Evolutionary conservation across 2,329 filamentous ascomycete genomes (phyloP).

Genomic region (Pyricularia grisea): DNA sequence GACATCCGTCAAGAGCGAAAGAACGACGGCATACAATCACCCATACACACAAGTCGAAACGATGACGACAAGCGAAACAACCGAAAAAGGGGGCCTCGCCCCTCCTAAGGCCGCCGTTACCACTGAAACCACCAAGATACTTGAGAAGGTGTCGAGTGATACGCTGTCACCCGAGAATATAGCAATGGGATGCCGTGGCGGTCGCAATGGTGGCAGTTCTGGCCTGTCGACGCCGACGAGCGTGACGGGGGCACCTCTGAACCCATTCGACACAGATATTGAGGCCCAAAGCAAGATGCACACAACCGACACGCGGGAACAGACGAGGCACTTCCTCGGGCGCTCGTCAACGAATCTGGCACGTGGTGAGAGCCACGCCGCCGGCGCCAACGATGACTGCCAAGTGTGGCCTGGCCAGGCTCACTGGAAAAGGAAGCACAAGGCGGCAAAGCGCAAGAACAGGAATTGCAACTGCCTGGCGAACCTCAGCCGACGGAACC

Average conservation of each 20-base stretch:
- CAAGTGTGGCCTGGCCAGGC: constrained; percentile 51
- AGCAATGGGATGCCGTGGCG: neutral
- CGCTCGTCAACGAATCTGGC: constrained; percentile 25
- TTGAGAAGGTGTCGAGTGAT: constrained; percentile 15
- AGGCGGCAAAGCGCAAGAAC: constrained; percentile 41
- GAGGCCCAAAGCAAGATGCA: constrained; percentile 31
- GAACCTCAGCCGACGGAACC: constrained; percentile 41
- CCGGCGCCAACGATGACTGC: constrained; percentile 27
- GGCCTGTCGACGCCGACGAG: constrained; percentile 32
- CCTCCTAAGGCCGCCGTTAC: neutral
- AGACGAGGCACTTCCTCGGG: constrained; percentile 24
- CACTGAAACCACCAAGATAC: constrained; percentile 2
- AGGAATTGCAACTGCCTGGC: constrained; percentile 44
- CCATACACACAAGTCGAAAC: neutral
- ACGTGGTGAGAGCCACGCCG: constrained; percentile 13
- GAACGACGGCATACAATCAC: neutral
- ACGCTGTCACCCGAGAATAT: constrained; percentile 10
- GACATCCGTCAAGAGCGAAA: neutral
- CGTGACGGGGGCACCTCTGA: constrained; percentile 26
- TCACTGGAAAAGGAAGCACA: constrained; percentile 51
- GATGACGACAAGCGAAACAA: neutral
- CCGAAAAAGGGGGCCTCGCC: constrained; percentile 2
- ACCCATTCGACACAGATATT: constrained; percentile 49
- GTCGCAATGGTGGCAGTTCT: constrained; percentile 13
- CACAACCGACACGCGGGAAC: constrained; percentile 10